Evolutionary conservation across 2,329 filamentous ascomycete species (phyloP).

Genomic region (Colletotrichum salicis): DNA sequence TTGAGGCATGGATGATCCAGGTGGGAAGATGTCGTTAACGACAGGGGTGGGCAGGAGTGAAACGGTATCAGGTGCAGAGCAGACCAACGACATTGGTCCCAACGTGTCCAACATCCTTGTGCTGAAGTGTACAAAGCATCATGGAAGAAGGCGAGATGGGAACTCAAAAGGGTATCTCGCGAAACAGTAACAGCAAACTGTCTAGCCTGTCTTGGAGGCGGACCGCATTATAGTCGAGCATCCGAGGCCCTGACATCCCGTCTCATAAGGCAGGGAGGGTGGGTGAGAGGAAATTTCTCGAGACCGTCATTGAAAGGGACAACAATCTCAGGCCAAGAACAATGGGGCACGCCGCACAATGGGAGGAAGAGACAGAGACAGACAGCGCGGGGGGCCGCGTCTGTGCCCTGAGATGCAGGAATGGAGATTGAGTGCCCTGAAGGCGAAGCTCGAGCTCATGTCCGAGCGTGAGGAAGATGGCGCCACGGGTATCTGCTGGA

Average conservation of each 20-base stretch:
- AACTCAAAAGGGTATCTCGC: not conserved
- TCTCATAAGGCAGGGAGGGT: conserved; percentile 18
- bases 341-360: not conserved
- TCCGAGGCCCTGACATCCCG: conserved; percentile 34
- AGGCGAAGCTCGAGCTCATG: conserved; percentile 6
- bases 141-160: not conserved
- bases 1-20: conserved; percentile 1
- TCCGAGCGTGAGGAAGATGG: conserved; percentile 6
- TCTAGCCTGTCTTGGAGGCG: not conserved
- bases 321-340: not conserved
- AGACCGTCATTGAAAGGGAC: conserved; percentile 2
- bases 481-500: conserved; percentile 26
- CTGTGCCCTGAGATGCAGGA: not conserved
- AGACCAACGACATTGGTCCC: not conserved
- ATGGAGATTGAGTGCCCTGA: conserved; percentile 7
- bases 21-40: not conserved
- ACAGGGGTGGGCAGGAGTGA: not conserved
- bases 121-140: not conserved
- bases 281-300: not conserved
- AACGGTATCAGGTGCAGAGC: conserved; percentile 10
- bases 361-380: no score
- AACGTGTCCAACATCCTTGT: not conserved
- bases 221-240: conserved; percentile 17
- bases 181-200: not conserved
- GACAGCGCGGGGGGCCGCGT: not conserved